Evolutionary conservation across 352 stramenopile genomes (phyloP), one percentile per base, ranked within the genome.

Genomic region (Phytophthora idaei): DNA sequence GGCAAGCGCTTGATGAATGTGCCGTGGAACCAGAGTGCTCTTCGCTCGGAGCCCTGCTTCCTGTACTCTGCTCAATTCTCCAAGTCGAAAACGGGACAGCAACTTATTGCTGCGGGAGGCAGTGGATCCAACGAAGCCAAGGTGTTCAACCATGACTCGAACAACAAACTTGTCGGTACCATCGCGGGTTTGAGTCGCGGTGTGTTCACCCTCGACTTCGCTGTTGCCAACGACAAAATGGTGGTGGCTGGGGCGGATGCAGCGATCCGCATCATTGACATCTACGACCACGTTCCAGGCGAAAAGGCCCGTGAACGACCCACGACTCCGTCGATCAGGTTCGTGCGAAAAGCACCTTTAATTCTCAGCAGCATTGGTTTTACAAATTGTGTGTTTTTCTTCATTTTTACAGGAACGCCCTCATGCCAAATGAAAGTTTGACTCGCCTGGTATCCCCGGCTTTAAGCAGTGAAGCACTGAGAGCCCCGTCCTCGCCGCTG

Each of bases 71-170:
- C 91, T 0, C 87, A 97, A 63, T 97, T 97, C 72, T 84, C 76
- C 29, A 95, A 94, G 44, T 85, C 76, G 15, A 70, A 72, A 28
- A 79, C 69, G 15, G 71, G 67, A 31, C 77, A 76, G 36, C 69
- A 89, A 51, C 84, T 97, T 15, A 88, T 97, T 51, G 89, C 86
- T 2, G 92, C 87, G 5, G 92, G 92, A 42, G 90, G 92, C 21
- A 97, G 87, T 53, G 89, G 89, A 10, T 91, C 86, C 27, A 97
- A 98, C 70, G 92, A 98, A 69, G 89, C 90, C 46, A 96, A 97
- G 55, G 87, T 97, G 12, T 97, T 98, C 56, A 94, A 97, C 67
- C 86, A 89, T 41, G 64, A 78, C 47, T 61, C 59, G 27, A 76
- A 73, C 28, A 93, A 93, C 69, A 84, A 81, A 63, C 77, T 96